Base-by-base conservation (phyloP, 2,329 filamentous ascomycete species). In the Boeremia exigua region DNA sequence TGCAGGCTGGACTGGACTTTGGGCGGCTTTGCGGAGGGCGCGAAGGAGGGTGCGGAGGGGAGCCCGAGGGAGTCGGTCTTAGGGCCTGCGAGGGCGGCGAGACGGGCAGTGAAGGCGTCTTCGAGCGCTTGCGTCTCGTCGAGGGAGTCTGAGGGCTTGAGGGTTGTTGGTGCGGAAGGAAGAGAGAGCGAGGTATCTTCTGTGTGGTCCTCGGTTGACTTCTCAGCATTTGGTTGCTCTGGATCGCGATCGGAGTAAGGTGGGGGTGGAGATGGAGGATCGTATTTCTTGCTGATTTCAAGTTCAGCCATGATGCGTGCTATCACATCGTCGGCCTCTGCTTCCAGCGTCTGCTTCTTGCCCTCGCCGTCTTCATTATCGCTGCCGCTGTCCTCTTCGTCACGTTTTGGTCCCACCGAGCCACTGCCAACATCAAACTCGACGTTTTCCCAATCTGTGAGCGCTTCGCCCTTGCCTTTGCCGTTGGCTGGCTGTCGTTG, bases 251-350 rank as follows among this genome's bases (percentile, higher is more conserved):
- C 45, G 17, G 65, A 56, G 6, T 60, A 58, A 29, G 63, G 63
- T 34, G 65, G 49, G 14, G 63, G 54, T 14, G 66, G 62, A 17
- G 67, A 65, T 10, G 63, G 61, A 14, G 67, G 53, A 42, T 68
- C 63, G 51, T 79, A 75, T 59, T 78, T 79, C 50, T 65, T 71
- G 44, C 78, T 76, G 11, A 80, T 60, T 5, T 79, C 78, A 6
- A 81, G 62, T 58, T 80, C 79, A 6, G 79, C 79, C 48, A 82
- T 75, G 7, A 81, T 72, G 40, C 72, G 69, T 34, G 78, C 73
- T 33, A 82, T 78, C 17, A 81, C 75, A 17, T 81, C 79, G 33
- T 80, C 76, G 10, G 79, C 78, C 45, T 79, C 78, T 33, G 74
- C 63, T 6, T 74, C 70, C 38, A 77, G 71, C 1, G 59, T 73